These are phyloP conservation scores for Trametes sanguinea DNA, from an alignment of 768 basidiomycete genomes.

Conservation along the genomic window DNA sequence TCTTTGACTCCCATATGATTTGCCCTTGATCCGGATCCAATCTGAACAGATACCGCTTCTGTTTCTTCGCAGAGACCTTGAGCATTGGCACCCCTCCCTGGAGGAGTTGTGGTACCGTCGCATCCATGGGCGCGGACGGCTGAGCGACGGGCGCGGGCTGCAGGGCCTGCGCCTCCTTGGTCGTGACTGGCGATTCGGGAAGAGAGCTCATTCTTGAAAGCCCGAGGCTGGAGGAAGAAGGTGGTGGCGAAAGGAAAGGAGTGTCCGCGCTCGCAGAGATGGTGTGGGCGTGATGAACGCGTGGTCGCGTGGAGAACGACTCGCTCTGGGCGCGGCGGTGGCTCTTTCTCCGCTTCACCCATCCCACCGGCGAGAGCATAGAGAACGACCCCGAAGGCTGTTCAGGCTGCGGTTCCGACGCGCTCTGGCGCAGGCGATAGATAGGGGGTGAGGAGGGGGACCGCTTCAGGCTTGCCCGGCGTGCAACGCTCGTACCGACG, in stretches of 20 bases:
- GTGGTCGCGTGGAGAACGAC: conserved; percentile 20
- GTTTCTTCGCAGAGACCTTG: conserved; percentile 79
- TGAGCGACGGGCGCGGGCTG: conserved; percentile 15
- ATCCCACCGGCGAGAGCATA: conserved; percentile 13
- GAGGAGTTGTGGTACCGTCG: conserved; percentile 57
- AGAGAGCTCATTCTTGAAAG: conserved; percentile 19
- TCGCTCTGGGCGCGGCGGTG: conserved; percentile 27
- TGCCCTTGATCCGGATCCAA: conserved; percentile 82
- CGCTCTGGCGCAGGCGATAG: not conserved
- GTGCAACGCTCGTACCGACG: conserved; percentile 19
- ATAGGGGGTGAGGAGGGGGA: conserved; percentile 10
- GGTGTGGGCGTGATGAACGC: conserved; percentile 10
- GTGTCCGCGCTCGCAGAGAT: conserved; percentile 1
- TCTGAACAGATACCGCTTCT: conserved; percentile 68
- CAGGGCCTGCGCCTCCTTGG: conserved; percentile 1
- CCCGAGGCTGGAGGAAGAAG: not conserved
- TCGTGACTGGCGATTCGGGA: conserved; percentile 9
- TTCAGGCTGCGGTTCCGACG: conserved; percentile 8
- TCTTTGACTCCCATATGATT: conserved; percentile 77
- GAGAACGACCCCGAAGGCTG: not conserved
- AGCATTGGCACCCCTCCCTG: conserved; percentile 73
- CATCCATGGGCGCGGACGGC: conserved; percentile 33
- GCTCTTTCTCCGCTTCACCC: conserved; percentile 20
- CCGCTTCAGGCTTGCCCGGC: conserved; percentile 23
- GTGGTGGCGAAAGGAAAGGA: not conserved